These are phyloP conservation scores for Penicillium paneum DNA, from an alignment of 2,329 filamentous ascomycete genomes.

Conservation along the genomic window DNA sequence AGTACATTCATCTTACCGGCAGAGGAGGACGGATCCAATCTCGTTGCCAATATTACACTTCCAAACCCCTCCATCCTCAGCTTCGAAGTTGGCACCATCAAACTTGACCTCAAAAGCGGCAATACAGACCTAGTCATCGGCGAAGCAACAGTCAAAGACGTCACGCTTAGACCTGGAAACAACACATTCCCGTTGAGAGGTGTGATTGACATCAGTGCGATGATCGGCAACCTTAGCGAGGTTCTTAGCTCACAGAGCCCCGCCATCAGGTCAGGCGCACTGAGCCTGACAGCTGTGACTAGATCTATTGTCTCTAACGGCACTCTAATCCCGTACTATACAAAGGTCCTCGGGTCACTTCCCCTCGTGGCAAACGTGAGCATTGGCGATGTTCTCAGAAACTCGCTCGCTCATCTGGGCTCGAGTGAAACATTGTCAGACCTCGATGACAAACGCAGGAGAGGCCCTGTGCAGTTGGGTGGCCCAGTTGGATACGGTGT, in stretches of 20 bases:
- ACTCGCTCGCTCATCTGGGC: constrained; percentile 13
- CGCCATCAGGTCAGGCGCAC: constrained; percentile 9
- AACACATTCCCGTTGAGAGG: constrained; percentile 21
- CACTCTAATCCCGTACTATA: constrained; percentile 20
- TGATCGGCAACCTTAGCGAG: constrained; percentile 13
- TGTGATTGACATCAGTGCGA: constrained; percentile 13
- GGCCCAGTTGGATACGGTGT: neutral
- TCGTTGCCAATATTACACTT: constrained; percentile 20
- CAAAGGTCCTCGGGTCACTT: constrained; percentile 16
- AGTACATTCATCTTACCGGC: constrained; percentile 20
- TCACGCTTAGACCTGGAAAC: constrained; percentile 21
- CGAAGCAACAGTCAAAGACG: constrained; percentile 16
- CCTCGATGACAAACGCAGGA: constrained; percentile 1
- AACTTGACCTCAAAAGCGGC: constrained; percentile 19
- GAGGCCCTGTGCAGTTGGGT: neutral
- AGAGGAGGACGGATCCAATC: constrained; percentile 21
- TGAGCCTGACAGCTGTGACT: constrained; percentile 14
- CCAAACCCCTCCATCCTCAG: constrained; percentile 22
- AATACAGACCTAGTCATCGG: constrained; percentile 16
- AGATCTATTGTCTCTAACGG: constrained; percentile 15
- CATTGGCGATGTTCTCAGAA: constrained; percentile 17
- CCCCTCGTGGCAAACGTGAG: constrained; percentile 15
- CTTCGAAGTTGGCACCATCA: constrained; percentile 23
- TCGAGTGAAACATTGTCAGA: neutral
- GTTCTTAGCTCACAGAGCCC: constrained; percentile 17